Conservation (phyloP, 805 yeast genomes). For the Metschnikowia proteae region DNA sequence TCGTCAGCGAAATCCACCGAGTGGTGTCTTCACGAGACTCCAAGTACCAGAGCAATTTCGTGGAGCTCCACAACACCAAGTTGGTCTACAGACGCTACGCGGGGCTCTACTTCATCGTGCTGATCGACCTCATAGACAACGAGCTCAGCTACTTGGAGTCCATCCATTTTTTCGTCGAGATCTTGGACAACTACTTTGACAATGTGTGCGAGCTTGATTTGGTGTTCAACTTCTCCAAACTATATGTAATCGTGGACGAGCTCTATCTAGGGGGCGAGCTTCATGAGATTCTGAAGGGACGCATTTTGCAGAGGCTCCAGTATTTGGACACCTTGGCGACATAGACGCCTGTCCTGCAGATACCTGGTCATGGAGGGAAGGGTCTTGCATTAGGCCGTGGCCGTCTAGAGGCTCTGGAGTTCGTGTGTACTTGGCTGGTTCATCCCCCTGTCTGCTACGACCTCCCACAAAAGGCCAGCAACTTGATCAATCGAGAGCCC, state of each 20-base stretch:
- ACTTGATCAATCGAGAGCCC: conserved; percentile 57
- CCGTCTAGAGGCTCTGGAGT: neutral
- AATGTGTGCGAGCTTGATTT: conserved; percentile 92
- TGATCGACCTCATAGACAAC: conserved; percentile 75
- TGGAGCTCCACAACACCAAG: conserved; percentile 55
- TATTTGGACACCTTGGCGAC: conserved; percentile 44
- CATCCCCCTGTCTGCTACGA: conserved; percentile 5
- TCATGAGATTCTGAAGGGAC: conserved; percentile 74
- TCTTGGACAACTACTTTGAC: conserved; percentile 79
- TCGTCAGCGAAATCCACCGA: conserved; percentile 68
- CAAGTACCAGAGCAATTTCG: conserved; percentile 77
- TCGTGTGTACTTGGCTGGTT: neutral
- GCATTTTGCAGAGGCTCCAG: conserved; percentile 60
- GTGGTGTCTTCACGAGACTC: conserved; percentile 80
- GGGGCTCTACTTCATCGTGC: conserved; percentile 83
- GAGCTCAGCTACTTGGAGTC: conserved; percentile 81
- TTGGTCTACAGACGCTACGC: conserved; percentile 88
- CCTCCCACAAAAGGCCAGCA: conserved; percentile 40
- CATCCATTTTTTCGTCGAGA: conserved; percentile 84
- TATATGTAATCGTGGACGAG: conserved; percentile 80
- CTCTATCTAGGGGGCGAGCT: conserved; percentile 87
- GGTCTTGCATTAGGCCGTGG: too few relatives aligned
- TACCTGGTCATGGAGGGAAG: too few relatives aligned
- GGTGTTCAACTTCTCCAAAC: conserved; percentile 85
- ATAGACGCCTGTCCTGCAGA: neutral